Conservation (phyloP, 176 grass and related monocot species). For the Rhynchospora breviuscula region DNA sequence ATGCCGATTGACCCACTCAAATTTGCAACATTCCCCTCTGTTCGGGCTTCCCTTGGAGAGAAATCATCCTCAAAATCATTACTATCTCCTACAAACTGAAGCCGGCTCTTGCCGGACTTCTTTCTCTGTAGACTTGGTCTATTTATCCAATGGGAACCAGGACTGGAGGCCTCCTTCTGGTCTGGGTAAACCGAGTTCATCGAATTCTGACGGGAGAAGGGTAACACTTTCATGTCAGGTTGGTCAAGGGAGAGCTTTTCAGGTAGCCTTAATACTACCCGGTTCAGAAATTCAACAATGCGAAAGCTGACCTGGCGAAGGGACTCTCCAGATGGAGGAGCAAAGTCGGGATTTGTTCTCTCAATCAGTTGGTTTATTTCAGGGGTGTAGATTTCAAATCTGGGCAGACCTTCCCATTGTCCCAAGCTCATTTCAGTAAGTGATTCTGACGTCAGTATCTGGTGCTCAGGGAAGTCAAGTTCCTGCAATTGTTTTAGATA, state of each 20-base stretch:
- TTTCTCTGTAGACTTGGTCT: conserved; percentile 54
- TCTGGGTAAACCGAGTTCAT: conserved; percentile 54
- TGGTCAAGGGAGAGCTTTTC: conserved; percentile 74
- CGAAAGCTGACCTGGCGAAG: conserved; percentile 79
- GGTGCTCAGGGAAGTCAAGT: conserved; percentile 69
- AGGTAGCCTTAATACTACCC: conserved; percentile 56
- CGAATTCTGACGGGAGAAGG: conserved; percentile 59
- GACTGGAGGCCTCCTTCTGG: conserved; percentile 44
- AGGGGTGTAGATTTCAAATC: conserved; percentile 67
- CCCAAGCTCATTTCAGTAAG: conserved; percentile 76
- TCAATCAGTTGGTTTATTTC: conserved; percentile 70
- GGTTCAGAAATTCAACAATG: conserved; percentile 69
- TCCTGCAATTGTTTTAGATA: conserved; percentile 38
- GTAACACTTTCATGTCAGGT: conserved; percentile 39
- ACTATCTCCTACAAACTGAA: conserved; percentile 69
- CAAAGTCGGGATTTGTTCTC: conserved; percentile 65
- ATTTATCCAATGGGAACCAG: conserved; percentile 50
- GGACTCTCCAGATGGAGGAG: conserved; percentile 70
- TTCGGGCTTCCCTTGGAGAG: conserved; percentile 45
- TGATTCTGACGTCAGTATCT: conserved; percentile 70
- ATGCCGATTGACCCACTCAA: conserved; percentile 44
- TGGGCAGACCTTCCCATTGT: conserved; percentile 75
- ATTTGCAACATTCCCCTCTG: conserved; percentile 30
- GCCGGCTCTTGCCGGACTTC: conserved; percentile 79
- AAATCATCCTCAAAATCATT: conserved; percentile 67